Conservation (phyloP, 108 stramenopile species). For the Aurantiochytrium sp. region DNA sequence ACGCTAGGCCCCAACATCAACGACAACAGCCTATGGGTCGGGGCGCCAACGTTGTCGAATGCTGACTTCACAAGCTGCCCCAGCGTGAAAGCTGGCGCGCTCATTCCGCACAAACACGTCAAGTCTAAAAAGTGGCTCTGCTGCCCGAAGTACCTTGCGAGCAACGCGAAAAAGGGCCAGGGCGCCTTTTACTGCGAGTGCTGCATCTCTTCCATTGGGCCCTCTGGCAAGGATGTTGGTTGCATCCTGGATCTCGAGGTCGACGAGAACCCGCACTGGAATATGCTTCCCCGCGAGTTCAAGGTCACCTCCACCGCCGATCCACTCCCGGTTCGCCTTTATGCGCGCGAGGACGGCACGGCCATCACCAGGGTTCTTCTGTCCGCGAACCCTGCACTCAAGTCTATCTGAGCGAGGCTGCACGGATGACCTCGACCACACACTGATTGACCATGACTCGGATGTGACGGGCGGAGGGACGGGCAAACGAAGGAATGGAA, state of each 20-base stretch:
- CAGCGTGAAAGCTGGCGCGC: background rate
- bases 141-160: background rate
- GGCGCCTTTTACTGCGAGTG: conserved; percentile 21
- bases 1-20: conserved; percentile 16
- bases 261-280: background rate
- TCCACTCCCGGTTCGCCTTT: background rate
- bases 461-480: too few relatives aligned
- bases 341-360: conserved; percentile 24
- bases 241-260: conserved; percentile 30
- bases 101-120: conserved; percentile 19
- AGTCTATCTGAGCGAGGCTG: background rate
- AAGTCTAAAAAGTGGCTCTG: conserved; percentile 28
- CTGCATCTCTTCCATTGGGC: conserved; percentile 1
- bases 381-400: background rate
- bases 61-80: background rate
- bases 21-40: conserved; percentile 20
- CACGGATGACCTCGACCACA: background rate
- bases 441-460: too few relatives aligned
- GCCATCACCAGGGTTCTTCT: background rate
- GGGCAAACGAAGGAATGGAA: too few relatives aligned
- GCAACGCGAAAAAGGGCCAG: conserved; percentile 11
- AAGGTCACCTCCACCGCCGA: background rate
- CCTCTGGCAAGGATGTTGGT: background rate
- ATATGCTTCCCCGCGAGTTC: conserved; percentile 7
- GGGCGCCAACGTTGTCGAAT: background rate